Conservation (phyloP, 2,329 filamentous ascomycete genomes). For the Alternaria ventricosa region DNA sequence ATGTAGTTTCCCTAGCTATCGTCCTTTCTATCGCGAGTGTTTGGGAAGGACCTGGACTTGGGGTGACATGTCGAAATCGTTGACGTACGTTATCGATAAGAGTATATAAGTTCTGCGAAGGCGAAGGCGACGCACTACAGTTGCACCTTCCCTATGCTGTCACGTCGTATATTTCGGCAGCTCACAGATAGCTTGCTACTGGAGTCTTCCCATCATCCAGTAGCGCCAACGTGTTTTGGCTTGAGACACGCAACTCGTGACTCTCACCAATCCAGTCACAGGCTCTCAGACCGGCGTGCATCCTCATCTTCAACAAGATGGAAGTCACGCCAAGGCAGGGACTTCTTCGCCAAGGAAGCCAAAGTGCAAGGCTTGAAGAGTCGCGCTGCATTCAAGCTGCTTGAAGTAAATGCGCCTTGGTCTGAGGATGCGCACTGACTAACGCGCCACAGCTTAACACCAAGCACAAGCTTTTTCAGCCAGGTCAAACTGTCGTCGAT, state of each 20-base stretch:
- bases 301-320: slow-evolving; percentile 74
- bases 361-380: slow-evolving; percentile 83
- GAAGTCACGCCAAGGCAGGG: slow-evolving; percentile 78
- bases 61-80: background rate
- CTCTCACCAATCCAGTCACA: slow-evolving; percentile 3
- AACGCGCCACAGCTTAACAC: slow-evolving; percentile 71
- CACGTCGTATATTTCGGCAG: slow-evolving; percentile 45
- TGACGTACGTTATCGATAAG: slow-evolving; percentile 17
- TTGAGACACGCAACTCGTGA: slow-evolving; percentile 20
- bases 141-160: slow-evolving; percentile 41
- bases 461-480: slow-evolving; percentile 78
- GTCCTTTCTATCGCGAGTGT: background rate
- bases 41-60: background rate
- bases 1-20: background rate
- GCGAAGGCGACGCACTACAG: slow-evolving; percentile 3
- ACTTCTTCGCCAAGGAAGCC: slow-evolving; percentile 76
- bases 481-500: slow-evolving; percentile 86
- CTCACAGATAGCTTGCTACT: slow-evolving; percentile 45
- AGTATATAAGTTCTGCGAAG: background rate
- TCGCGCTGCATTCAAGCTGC: slow-evolving; percentile 89
- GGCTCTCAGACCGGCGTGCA: slow-evolving; percentile 19
- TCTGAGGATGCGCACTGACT: slow-evolving; percentile 12
- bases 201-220: slow-evolving; percentile 12
- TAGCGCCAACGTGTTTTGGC: slow-evolving; percentile 17
- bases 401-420: slow-evolving; percentile 67